Evolutionary conservation across 495 filamentous ascomycete species (phyloP).

Genomic region (Parathielavia hyrcaniae): DNA sequence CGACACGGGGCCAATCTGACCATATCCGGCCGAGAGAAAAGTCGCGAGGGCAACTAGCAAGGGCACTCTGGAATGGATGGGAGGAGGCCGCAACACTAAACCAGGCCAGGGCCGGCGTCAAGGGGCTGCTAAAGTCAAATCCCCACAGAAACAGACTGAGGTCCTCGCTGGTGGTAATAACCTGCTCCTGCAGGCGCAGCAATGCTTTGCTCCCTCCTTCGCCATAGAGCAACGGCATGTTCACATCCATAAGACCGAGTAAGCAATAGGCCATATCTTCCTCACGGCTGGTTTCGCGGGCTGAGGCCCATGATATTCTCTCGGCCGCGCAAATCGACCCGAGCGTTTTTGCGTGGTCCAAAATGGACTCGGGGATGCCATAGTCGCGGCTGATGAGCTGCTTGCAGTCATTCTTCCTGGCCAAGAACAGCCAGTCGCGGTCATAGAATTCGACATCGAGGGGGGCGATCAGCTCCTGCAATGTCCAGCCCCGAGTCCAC

Average conservation of each 20-base stretch:
- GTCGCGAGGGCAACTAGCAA: neutral
- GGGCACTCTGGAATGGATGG: neutral
- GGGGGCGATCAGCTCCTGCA: constrained; percentile 27
- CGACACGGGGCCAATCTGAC: neutral
- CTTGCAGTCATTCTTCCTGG: constrained; percentile 14
- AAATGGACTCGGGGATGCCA: constrained; percentile 11
- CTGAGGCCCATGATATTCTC: constrained; percentile 21
- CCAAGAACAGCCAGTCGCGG: constrained; percentile 13
- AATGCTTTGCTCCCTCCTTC: constrained; percentile 16
- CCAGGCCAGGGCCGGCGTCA: neutral
- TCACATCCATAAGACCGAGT: constrained; percentile 17
- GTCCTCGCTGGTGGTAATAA: neutral
- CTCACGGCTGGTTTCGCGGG: constrained; percentile 15
- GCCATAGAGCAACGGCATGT: constrained; percentile 22
- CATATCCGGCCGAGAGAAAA: neutral
- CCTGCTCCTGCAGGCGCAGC: neutral
- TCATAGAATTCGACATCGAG: constrained; percentile 21
- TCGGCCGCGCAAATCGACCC: constrained; percentile 5
- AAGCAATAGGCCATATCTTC: constrained; percentile 24
- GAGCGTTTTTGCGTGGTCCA: neutral
- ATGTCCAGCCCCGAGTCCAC: constrained; percentile 23
- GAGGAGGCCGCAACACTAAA: neutral
- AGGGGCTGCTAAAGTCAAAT: neutral
- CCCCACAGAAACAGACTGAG: neutral
- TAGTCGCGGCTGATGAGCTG: constrained; percentile 12